Evolutionary conservation across 495 filamentous ascomycete species (phyloP), one percentile per base, ranked within the genome.

Genomic region (Lichenothelia convexa): DNA sequence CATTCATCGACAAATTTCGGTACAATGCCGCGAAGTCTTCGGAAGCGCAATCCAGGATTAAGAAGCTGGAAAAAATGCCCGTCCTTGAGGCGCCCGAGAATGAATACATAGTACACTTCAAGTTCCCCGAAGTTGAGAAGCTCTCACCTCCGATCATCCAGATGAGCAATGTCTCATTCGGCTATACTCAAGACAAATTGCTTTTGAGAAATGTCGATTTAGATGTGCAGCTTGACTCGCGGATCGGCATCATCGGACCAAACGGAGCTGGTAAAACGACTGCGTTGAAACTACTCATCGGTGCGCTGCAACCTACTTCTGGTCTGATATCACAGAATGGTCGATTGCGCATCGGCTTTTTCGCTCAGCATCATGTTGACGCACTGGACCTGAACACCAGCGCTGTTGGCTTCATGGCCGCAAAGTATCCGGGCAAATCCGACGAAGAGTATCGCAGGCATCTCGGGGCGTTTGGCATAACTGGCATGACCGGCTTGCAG

Each of bases 1-100:
- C 80, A 21, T 99, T 99, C 60, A 95, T 99, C 58, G 89, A 99
- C 67, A 99, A 99, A 59, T 95, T 99, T 70, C 75, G 89, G 19
- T 99, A 99, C 71, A 99, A 99, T 53, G 89, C 89, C 11, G 89
- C 91, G 48, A 99, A 99, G 53, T 93, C 91, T 0, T 93, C 86
- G 12, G 89, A 99, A 63, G 89, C 89, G 1, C 89, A 99, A 49
- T 93, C 85, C 0, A 70, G 89, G 40, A 95, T 99, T 66, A 99
- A 99, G 65, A 99, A 99, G 54, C 68, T 99, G 19, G 91, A 99
- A 57, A 81, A 77, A 45, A 92, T 99, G 76, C 91, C 91, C 0
- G 64, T 92, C 3, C 71, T 95, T 18, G 79, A 93, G 49, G 60
- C 83, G 2, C 89, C 89, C 3, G 89, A 99, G 58, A 72, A 70